Evolutionary conservation across 2,329 filamentous ascomycete genomes (phyloP), one percentile per base, ranked within the genome.

Genomic region (Lachnellula hyalina): DNA sequence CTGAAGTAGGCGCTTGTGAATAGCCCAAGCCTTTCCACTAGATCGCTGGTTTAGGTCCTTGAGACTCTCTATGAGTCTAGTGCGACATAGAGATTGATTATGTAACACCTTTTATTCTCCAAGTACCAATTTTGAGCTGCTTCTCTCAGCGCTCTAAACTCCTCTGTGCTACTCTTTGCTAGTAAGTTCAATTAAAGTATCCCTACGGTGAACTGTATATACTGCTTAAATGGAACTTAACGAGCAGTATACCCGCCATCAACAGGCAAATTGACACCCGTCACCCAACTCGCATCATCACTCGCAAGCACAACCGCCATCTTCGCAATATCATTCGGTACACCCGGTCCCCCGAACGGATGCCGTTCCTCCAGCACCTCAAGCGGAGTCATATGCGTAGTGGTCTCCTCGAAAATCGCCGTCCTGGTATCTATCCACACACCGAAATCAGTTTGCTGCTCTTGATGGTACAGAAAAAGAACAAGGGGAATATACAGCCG

Each of bases 401-500:
- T 48, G 14, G 51, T 54, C 7, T 49, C 41, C 11, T 35, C 40
- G 38, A 58, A 50, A 17, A 61, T 61, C 32, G 58, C 58, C 8
- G 56, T 61, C 34, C 49, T 47, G 5, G 49, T 59, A 50, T 53
- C 58, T 59, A 28, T 50, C 48, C 11, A 32, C 15, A 50, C 19
- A 2, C 8, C 8, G 2, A 32, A 11, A 11, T 32, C 8, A 32
- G 9, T 9, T 11, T 32, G 28, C 28, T 32, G 28, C 28, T 32
- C 28, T 38, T 11, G 9, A 51, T 44, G 12, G 25, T 6, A 23
- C 15, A 25, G 4, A 15, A 32, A 38, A 47, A 1, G 6, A 25
- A n/a, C n/a, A n/a, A 41, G 44, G 8, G 8, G 21, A 12, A 52
- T 55, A 21, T 64, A 68, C 65, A 81, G 5, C 79, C 80, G 4